Evolutionary conservation across 306 rosid species (phyloP).

Genomic region (Prunus mira): DNA sequence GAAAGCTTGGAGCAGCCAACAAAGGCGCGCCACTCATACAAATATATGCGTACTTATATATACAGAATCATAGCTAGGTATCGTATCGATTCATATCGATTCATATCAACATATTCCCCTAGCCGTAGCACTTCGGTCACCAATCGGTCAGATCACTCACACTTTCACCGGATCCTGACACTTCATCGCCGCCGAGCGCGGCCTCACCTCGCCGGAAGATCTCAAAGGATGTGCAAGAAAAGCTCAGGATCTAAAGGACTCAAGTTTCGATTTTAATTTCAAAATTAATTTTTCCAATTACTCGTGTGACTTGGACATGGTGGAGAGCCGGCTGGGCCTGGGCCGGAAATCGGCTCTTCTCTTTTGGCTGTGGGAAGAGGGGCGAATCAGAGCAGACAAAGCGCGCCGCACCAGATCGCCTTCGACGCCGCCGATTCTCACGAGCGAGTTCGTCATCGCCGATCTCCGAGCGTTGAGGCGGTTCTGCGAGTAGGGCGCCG

Average conservation of each 20-base stretch:
- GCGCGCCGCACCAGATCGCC: constrained; percentile 90
- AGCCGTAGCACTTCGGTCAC: constrained; percentile 28
- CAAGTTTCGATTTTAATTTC: not conserved
- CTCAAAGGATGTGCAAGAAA: not conserved
- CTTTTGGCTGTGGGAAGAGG: constrained; percentile 82
- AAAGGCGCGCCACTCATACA: constrained; percentile 37
- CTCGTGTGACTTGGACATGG: constrained; percentile 56
- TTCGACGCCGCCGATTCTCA: constrained; percentile 88
- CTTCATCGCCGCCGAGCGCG: constrained; percentile 11
- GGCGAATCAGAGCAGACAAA: constrained; percentile 77
- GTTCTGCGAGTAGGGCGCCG: constrained; percentile 61
- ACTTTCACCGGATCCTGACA: constrained; percentile 16
- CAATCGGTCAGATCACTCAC: constrained; percentile 29
- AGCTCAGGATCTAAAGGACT: not conserved
- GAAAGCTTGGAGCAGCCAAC: constrained; percentile 40
- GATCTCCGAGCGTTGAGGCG: constrained; percentile 90
- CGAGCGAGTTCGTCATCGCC: constrained; percentile 96
- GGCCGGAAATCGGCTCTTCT: constrained; percentile 69
- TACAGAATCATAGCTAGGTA: constrained; percentile 18
- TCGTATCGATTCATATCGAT: too few species aligned
- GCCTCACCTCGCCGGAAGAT: constrained; percentile 10
- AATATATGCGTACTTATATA: constrained; percentile 24
- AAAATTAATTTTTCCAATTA: not conserved
- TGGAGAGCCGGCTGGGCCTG: constrained; percentile 78
- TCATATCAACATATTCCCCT: constrained; percentile 9